Evolutionary conservation across 768 basidiomycete species (phyloP).

Genomic region (Rhodosporidiobolus odoratus): DNA sequence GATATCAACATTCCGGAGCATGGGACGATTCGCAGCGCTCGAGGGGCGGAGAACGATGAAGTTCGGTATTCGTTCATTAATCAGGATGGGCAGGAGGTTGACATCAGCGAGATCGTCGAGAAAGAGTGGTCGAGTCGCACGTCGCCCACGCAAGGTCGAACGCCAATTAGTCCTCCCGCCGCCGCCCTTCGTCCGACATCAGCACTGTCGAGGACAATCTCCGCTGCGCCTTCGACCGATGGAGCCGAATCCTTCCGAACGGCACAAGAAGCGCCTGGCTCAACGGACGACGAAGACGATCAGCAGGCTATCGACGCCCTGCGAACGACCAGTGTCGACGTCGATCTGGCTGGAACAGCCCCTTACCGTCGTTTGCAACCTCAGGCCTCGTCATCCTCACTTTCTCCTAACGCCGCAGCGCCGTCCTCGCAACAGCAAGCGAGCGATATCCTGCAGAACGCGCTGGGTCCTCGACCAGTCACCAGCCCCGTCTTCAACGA

Average conservation of each 20-base stretch:
- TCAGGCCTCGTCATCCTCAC: not conserved
- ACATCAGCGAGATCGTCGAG: conserved; percentile 88
- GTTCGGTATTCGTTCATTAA: conserved; percentile 93
- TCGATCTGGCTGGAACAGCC: conserved; percentile 11
- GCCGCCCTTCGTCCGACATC: not conserved
- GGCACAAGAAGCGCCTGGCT: conserved; percentile 43
- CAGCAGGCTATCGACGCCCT: conserved; percentile 32
- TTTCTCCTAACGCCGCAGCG: not conserved
- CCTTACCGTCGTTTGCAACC: conserved; percentile 6
- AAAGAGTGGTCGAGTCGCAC: conserved; percentile 60
- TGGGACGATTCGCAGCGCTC: conserved; percentile 74
- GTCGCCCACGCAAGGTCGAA: conserved; percentile 27
- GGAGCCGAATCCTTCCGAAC: conserved; percentile 43
- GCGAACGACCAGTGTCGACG: conserved; percentile 17
- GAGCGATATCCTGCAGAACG: conserved; percentile 45
- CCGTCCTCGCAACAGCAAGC: not conserved
- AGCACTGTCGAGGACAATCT: conserved; percentile 6
- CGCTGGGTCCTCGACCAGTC: conserved; percentile 38
- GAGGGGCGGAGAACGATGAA: conserved; percentile 52
- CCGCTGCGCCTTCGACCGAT: conserved; percentile 26
- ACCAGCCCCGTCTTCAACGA: conserved; percentile 36
- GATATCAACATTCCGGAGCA: conserved; percentile 82
- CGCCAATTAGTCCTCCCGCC: too few relatives aligned
- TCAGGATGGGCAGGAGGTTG: conserved; percentile 79
- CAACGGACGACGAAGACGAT: conserved; percentile 34